phyloP scores from a whole-genome alignment of 257 asterid genomes.

The Fraxinus excelsior region DNA sequence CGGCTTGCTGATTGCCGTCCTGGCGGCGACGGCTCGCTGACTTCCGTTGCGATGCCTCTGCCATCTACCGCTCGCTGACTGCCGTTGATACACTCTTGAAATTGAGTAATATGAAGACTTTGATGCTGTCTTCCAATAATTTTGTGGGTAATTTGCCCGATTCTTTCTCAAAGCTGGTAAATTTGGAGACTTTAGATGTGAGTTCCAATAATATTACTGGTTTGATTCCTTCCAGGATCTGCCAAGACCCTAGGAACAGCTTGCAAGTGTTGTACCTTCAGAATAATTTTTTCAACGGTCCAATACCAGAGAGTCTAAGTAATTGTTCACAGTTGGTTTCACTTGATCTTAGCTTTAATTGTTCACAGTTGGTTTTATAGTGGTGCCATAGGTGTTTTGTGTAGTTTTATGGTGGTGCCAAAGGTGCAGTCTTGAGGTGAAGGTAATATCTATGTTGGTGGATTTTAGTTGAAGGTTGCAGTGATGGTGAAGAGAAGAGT shows the following conservation, averaged over 20 bases:
- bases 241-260: conserved; percentile 51
- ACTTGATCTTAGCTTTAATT: conserved; percentile 90
- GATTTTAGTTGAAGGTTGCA: too few relatives aligned
- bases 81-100: conserved; percentile 51
- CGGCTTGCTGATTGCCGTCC: too few relatives aligned
- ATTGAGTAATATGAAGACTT: conserved; percentile 56
- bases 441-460: too few relatives aligned
- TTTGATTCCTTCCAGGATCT: conserved; percentile 68
- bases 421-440: too few relatives aligned
- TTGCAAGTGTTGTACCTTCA: conserved; percentile 73
- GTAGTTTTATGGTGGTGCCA: too few relatives aligned
- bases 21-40: too few relatives aligned
- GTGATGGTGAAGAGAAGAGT: too few relatives aligned
- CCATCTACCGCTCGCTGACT: too few relatives aligned
- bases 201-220: conserved; percentile 80
- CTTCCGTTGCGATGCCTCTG: too few relatives aligned
- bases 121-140: conserved; percentile 65
- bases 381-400: too few relatives aligned
- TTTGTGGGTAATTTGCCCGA: conserved; percentile 71
- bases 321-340: conserved; percentile 78
- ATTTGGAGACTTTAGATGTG: conserved; percentile 75
- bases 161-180: conserved; percentile 55
- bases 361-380: too few relatives aligned
- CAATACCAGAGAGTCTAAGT: conserved; percentile 62
- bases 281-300: conserved; percentile 69